phyloP scores from a whole-genome alignment of 176 grass and related monocot genomes.

The Saccharum officinarum region DNA sequence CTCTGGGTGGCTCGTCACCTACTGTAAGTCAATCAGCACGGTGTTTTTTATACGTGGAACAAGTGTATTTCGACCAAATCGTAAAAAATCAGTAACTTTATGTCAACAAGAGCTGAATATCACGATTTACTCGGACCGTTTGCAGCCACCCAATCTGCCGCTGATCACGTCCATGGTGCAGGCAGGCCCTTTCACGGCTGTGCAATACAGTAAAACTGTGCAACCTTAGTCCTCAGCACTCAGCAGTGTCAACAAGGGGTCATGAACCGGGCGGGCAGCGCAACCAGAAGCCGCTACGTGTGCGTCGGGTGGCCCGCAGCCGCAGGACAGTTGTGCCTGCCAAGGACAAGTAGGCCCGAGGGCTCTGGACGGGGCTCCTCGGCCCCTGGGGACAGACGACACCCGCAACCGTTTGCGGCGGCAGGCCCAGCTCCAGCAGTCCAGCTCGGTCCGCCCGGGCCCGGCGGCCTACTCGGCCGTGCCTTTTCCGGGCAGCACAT shows the following conservation, averaged over 20 bases:
- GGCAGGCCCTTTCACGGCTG: not conserved
- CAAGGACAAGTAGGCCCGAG: not conserved
- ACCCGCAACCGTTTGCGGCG: not conserved
- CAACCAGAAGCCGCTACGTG: not conserved
- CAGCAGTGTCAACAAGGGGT: not conserved
- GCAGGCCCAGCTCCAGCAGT: not conserved
- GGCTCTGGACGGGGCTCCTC: not conserved
- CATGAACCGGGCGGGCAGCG: not conserved
- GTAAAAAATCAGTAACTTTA: too few relatives aligned
- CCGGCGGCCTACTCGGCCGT: not conserved
- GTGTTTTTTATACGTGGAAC: too few relatives aligned
- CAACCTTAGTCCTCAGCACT: not conserved
- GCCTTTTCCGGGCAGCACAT: constrained; percentile 35
- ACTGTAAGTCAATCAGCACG: too few relatives aligned
- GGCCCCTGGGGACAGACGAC: not conserved
- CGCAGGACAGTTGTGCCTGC: not conserved
- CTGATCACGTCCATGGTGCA: not conserved
- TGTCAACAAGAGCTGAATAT: too few relatives aligned
- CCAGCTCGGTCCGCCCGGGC: not conserved
- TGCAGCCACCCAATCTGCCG: not conserved
- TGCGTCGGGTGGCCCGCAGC: not conserved
- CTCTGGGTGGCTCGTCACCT: too few relatives aligned
- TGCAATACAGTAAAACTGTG: constrained; percentile 1
- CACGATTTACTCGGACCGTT: not conserved
- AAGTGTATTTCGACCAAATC: too few relatives aligned